Percentiles rank a stretch among this genome's conserved stretches.
Evolutionary conservation across 192 early-diverging fungal species (phyloP).

Genomic region (Backusella liffmaniae): DNA sequence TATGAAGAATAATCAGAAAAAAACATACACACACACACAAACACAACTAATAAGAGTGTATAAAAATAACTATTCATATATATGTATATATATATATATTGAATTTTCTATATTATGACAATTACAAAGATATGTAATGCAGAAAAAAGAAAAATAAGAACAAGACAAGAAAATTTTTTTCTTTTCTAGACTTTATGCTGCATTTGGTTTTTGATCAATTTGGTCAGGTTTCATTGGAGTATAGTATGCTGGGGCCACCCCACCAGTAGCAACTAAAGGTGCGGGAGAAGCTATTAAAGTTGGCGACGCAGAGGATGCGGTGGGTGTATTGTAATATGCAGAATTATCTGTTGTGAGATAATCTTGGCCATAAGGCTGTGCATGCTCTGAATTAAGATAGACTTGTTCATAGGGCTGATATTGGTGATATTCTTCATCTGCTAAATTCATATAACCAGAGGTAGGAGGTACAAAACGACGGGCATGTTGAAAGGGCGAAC

Average conservation of each 20-base stretch:
- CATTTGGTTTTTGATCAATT: conserved; percentile 11
- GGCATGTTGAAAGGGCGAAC: conserved; percentile 19
- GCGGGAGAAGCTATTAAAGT: conserved; percentile 10
- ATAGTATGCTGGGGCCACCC: not conserved
- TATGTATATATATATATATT: not conserved
- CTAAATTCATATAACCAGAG: conserved; percentile 20
- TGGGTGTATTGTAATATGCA: not conserved
- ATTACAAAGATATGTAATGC: not conserved
- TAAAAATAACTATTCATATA: not conserved
- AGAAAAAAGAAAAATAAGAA: not conserved
- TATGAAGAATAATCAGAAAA: no score
- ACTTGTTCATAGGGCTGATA: not conserved
- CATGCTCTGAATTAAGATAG: not conserved
- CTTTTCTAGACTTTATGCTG: not conserved
- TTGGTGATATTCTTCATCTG: conserved; percentile 14
- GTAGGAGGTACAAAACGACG: conserved; percentile 20
- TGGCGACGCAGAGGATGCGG: not conserved
- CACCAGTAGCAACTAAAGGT: not conserved
- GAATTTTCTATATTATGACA: not conserved
- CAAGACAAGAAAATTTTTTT: no score
- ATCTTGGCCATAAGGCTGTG: not conserved
- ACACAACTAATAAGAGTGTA: not conserved
- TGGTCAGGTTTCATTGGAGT: not conserved
- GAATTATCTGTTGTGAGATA: not conserved
- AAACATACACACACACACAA: not conserved